Evolutionary conservation across 345 rosid species (phyloP), one percentile per base, ranked within the genome.

Genomic region (Rhizophora apiculata): DNA sequence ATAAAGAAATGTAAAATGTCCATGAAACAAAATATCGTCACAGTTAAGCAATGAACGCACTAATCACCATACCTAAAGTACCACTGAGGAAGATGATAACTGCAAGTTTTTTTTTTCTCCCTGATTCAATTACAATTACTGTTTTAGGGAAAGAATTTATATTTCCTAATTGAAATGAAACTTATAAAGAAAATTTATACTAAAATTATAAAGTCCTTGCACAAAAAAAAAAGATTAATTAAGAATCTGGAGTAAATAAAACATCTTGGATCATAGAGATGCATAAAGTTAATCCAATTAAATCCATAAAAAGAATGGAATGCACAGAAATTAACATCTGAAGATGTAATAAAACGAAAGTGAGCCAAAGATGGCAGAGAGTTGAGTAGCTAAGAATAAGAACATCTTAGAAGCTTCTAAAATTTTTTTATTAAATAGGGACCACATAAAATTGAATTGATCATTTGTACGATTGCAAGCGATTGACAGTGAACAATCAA

Each of bases 21-120:
- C 58, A 74, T 36, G 37, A 67, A 55, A 10, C 19, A 21, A 67
- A 64, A 7, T 26, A 34, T 73, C 56, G 54, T 21, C 10, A 60
- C 22, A 22, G 20, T 37, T 57, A 72, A 62, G 43, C 49, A 66
- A 55, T 32, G 36, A 9, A 71, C 39, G 18, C 49, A 43, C 49
- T 13, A 54, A 49, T 13, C 61, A 18, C 9, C 60, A 65, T 67
- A 60, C 64, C 55, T 61, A 48, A 37, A 58, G 60, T 34, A 22
- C 48, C 31, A 30, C 65, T 8, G 46, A 43, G n/a, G 70, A 29
- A 72, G 34, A 65, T 13, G 34, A 36, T 51, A n/a, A 64, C 52
- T 3, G 24, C 56, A 52, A 62, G 15, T 56, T 65, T 29, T 34
- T 34, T 34, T 36, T 63, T 22, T 11, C 10, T 20, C 8, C 20